phyloP scores from a whole-genome alignment of 75 land plant genomes.

The Azolla pinnata region DNA sequence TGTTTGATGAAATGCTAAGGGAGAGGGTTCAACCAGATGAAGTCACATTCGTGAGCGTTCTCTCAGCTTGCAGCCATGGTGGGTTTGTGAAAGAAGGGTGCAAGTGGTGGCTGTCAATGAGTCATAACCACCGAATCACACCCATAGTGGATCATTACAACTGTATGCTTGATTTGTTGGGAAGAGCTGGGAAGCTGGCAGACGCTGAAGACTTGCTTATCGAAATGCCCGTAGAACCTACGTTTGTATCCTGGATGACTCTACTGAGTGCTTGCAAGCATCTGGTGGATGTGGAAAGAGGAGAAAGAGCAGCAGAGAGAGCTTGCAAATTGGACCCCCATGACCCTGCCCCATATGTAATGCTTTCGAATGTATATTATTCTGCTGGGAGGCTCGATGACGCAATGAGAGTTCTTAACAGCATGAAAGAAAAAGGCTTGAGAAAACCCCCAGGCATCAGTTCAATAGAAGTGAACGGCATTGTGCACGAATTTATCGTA shows the following conservation, averaged over 20 bases:
- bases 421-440: too few relatives aligned
- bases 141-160: constrained; percentile 24
- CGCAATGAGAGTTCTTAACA: too few relatives aligned
- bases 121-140: background rate
- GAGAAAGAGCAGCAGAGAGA: constrained; percentile 16
- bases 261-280: constrained; percentile 25
- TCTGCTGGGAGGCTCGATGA: too few relatives aligned
- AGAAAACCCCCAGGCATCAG: too few relatives aligned
- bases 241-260: constrained; percentile 6
- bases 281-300: constrained; percentile 10
- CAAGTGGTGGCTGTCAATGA: constrained; percentile 17
- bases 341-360: too few relatives aligned
- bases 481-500: too few relatives aligned
- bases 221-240: constrained; percentile 9
- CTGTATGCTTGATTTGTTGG: constrained; percentile 29
- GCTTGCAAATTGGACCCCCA: too few relatives aligned
- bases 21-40: constrained; percentile 13
- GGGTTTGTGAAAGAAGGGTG: constrained; percentile 23
- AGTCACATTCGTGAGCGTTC: constrained; percentile 12
- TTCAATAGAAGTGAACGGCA: too few relatives aligned
- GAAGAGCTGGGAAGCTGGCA: constrained; percentile 19
- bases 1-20: constrained; percentile 22
- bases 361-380: too few relatives aligned
- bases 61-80: constrained; percentile 33
- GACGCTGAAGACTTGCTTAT: constrained; percentile 20